Base-by-base conservation (phyloP, 2,329 filamentous ascomycete genomes). In the Aspergillus aculeatinus region DNA sequence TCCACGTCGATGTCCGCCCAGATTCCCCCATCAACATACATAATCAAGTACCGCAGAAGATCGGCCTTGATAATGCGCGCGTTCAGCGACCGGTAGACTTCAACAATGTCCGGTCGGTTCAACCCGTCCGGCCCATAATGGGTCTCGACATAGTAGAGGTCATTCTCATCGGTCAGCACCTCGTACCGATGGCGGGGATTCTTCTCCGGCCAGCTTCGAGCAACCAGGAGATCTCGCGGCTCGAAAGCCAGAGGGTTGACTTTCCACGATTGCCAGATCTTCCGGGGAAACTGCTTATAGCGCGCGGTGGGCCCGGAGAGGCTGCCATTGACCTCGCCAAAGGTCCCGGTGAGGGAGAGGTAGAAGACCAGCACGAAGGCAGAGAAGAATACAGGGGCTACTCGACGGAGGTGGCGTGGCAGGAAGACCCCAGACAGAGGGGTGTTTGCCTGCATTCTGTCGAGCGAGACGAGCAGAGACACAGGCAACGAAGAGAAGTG, bases 191-290 rank as follows among this genome's bases (percentile, higher is more conserved):
- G 85, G 3, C 80, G 80, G 0, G 87, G 88, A 66, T 91, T 91
- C 74, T 86, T 88, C 23, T 77, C 74, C 0, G 84, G 80, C 88
- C 89, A 91, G 1, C 87, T 87, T 65, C 82, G 82, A 10, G 88
- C 88, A 0, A 80, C 80, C 25, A 80, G 75, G 33, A 83, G 77
- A 67, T 91, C 87, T 55, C 85, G 81, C 67, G 86, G 81, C 63
- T 89, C 88, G 68, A 90, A 90, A 2, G 80, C 79, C 35, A 90
- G 77, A 2, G 88, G 86, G 62, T 88, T 83, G 29, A 88, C 83
- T 72, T 90, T 91, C 89, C 89, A 91, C 0, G 86, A 88, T 74
- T 91, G 89, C 89, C 88, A 91, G 65, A 91, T 89, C 74, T 91
- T 91, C 58, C 81, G 81, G 5, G 82, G 89, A 67, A 87, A 91